These are phyloP conservation scores for Panaeolus cyanescens DNA, from an alignment of 768 basidiomycete species.

Conservation along the genomic window DNA sequence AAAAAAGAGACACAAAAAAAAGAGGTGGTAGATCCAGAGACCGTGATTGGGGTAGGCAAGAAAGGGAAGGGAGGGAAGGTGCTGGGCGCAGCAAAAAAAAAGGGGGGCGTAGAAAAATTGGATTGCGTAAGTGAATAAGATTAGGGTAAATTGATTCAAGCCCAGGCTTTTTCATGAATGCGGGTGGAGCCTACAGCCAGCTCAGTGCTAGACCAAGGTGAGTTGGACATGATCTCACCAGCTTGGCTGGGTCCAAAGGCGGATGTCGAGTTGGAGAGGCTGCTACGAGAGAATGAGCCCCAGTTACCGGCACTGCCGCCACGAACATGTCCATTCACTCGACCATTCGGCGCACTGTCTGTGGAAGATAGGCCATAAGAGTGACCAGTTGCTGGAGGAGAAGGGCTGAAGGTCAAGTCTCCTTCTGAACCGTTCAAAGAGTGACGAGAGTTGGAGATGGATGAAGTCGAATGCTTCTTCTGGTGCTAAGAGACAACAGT, in stretches of 20 bases:
- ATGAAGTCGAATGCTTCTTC: conserved; percentile 46
- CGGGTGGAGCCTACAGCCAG: conserved; percentile 38
- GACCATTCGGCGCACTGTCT: conserved; percentile 36
- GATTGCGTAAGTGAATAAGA: conserved; percentile 3
- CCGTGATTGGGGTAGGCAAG: background rate
- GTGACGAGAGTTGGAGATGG: conserved; percentile 62
- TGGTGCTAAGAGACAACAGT: conserved; percentile 16
- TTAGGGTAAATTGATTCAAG: conserved; percentile 29
- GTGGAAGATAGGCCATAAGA: conserved; percentile 45
- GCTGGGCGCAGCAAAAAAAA: conserved; percentile 6
- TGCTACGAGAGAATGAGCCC: conserved; percentile 62
- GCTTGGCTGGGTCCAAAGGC: conserved; percentile 59
- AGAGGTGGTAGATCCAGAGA: background rate
- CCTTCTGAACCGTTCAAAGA: conserved; percentile 77
- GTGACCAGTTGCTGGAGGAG: conserved; percentile 52
- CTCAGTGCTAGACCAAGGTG: conserved; percentile 34
- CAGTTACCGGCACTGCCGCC: conserved; percentile 84
- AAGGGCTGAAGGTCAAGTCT: conserved; percentile 58
- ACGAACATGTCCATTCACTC: conserved; percentile 69
- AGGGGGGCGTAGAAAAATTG: conserved; percentile 5
- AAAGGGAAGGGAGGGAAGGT: background rate
- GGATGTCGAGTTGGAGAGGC: conserved; percentile 29
- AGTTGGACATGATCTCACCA: conserved; percentile 55
- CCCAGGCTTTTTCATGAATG: conserved; percentile 64
- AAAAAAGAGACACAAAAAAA: background rate